Base-by-base conservation (phyloP, 1,284 basidiomycete genomes). In the Austropuccinia psidii region DNA sequence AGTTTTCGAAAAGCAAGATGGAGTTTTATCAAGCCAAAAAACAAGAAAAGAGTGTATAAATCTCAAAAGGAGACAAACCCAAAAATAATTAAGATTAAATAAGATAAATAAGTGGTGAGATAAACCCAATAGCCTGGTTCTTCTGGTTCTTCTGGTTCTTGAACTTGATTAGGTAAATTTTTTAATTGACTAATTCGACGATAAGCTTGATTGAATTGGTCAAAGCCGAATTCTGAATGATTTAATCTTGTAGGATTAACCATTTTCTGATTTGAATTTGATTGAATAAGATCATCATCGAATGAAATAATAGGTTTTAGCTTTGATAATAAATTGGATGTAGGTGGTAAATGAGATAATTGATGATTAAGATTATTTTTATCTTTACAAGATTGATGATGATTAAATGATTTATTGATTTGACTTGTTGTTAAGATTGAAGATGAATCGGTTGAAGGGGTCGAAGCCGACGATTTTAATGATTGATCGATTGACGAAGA, bases 1-100 rank as follows among this genome's bases (percentile, higher is more conserved):
- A 98, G 96, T 75, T 95, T 86, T 75, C 43, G 79, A 37, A 17
- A 21, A 47, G 31, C 13, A n/a, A 21, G 74, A 95, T 86, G 75
- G 94, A 84, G 77, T n/a, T n/a, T n/a, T n/a, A n/a, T n/a, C n/a
- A n/a, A n/a, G n/a, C n/a, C n/a, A n/a, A n/a, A 95, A 84, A 82
- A 60, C 78, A 77, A 74, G 77, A 4, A 60, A 35, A 15, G 33
- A 35, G 33, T 6, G 6, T 35, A 2, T 17, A 60, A n/a, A 72
- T 19, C 24, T 21, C 21, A 33, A 33, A 60, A 24, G 15, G 21
- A 27, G 43, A 52, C 64, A 31, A 3, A 66, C 64, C 70, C 72
- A n/a, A 74, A 24, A 47, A 74, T 15, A 35, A 74, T 74, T 8
- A 74, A 35, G 47, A 74, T 61, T 24, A 74, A 49, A 77, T 77